Conservation (phyloP, 2,329 filamentous ascomycete species). For the Hypoxylon sp. region DNA sequence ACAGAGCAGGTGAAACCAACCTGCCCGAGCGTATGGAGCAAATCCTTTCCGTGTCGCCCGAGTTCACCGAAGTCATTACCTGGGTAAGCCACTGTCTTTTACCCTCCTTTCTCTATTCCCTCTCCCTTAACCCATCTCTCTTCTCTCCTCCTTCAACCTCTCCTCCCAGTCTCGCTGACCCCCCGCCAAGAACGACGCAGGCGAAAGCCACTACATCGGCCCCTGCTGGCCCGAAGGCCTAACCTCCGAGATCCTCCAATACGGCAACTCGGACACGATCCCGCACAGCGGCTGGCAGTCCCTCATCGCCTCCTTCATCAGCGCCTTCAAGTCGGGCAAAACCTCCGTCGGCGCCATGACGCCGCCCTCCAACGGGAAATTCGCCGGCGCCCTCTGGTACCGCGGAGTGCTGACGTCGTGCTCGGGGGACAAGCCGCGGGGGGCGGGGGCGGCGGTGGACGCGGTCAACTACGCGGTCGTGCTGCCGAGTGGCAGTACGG, state of each 20-base stretch:
- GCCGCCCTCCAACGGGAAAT: constrained; percentile 36
- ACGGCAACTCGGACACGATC: constrained; percentile 47
- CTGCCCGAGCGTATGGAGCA: constrained; percentile 53
- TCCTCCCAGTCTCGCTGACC: constrained; percentile 5
- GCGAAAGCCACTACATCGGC: constrained; percentile 55
- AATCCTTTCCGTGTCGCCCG: constrained; percentile 50
- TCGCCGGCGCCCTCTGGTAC: constrained; percentile 53
- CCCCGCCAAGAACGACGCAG: constrained; percentile 49
- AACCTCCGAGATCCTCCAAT: constrained; percentile 46
- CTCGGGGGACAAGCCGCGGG: constrained; percentile 40
- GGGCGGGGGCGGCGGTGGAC: constrained; percentile 44
- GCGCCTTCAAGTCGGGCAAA: constrained; percentile 49
- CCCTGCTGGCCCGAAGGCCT: constrained; percentile 50
- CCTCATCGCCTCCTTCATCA: constrained; percentile 52
- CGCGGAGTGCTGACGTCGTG: constrained; percentile 41
- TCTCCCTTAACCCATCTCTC: too few species aligned
- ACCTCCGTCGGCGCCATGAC: constrained; percentile 42
- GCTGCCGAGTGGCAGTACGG: constrained; percentile 28
- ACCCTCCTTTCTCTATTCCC: not conserved
- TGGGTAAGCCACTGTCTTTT: constrained; percentile 46
- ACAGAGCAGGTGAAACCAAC: constrained; percentile 52
- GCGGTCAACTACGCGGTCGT: constrained; percentile 51
- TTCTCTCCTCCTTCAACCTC: not conserved
- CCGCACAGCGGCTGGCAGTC: constrained; percentile 53
- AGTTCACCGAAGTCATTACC: constrained; percentile 52